These are phyloP conservation scores for Vigna radiata DNA, from an alignment of 306 rosid genomes.

Conservation along the genomic window DNA sequence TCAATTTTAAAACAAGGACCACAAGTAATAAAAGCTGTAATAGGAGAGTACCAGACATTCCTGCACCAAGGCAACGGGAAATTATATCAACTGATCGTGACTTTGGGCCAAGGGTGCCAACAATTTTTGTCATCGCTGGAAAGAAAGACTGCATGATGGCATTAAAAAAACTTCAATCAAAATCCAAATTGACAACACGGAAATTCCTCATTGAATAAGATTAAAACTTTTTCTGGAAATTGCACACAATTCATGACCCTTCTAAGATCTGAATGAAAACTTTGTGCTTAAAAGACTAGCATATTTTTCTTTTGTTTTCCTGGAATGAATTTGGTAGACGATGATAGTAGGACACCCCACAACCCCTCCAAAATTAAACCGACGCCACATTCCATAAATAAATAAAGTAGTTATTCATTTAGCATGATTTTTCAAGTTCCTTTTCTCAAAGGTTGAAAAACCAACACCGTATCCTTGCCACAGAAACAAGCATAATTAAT, in stretches of 20 bases:
- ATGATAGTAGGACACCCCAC: neutral
- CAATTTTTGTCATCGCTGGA: conserved; percentile 88
- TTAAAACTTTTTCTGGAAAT: neutral
- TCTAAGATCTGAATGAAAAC: conserved; percentile 4
- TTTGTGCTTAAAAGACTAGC: conserved; percentile 2
- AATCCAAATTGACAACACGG: conserved; percentile 32
- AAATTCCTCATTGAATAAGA: conserved; percentile 23
- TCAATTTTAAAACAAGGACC: conserved; percentile 14
- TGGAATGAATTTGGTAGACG: neutral
- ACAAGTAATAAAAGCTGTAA: conserved; percentile 14
- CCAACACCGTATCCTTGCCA: conserved; percentile 13
- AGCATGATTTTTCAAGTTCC: neutral
- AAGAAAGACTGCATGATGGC: conserved; percentile 65
- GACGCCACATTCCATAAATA: neutral
- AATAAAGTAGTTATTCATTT: neutral
- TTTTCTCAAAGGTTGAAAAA: neutral
- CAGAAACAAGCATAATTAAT: neutral
- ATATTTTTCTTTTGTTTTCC: neutral
- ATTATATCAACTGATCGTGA: conserved; percentile 76
- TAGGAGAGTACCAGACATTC: conserved; percentile 81
- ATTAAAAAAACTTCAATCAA: conserved; percentile 39
- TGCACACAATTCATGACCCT: neutral
- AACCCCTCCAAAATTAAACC: neutral
- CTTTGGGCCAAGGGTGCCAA: conserved; percentile 87
- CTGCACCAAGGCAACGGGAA: conserved; percentile 76